Conservation (phyloP, 495 filamentous ascomycete species). For the Annulohypoxylon stygium region DNA sequence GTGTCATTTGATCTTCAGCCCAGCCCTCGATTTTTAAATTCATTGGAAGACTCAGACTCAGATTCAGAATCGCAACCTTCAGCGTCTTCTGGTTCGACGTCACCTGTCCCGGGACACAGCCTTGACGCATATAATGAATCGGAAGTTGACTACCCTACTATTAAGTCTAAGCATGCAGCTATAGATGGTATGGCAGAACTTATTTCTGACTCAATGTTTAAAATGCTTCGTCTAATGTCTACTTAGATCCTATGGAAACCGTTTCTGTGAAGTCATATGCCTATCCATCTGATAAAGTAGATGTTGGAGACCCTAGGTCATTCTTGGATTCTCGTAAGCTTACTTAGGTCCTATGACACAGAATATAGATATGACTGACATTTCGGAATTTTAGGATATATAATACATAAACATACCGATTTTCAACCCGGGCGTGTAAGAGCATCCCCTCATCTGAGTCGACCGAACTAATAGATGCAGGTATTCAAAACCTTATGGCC, state of each 20-base stretch:
- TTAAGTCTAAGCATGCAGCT: not conserved
- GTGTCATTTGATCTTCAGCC: not conserved
- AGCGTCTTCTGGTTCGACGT: not conserved
- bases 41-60: not conserved
- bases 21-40: no score
- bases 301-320: not conserved
- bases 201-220: not conserved
- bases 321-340: not conserved
- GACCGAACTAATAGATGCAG: not conserved
- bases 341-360: not conserved
- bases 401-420: not conserved
- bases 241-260: not conserved
- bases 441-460: no score
- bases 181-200: not conserved
- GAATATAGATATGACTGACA: not conserved
- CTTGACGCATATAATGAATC: not conserved
- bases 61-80: not conserved
- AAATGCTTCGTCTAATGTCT: not conserved
- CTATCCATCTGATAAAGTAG: not conserved
- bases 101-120: not conserved
- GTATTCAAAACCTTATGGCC: not conserved
- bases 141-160: not conserved
- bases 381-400: not conserved
- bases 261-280: not conserved
- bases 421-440: slow-evolving; percentile 1